phyloP scores from a whole-genome alignment of 345 rosid genomes.

The Aethionema arabicum region DNA sequence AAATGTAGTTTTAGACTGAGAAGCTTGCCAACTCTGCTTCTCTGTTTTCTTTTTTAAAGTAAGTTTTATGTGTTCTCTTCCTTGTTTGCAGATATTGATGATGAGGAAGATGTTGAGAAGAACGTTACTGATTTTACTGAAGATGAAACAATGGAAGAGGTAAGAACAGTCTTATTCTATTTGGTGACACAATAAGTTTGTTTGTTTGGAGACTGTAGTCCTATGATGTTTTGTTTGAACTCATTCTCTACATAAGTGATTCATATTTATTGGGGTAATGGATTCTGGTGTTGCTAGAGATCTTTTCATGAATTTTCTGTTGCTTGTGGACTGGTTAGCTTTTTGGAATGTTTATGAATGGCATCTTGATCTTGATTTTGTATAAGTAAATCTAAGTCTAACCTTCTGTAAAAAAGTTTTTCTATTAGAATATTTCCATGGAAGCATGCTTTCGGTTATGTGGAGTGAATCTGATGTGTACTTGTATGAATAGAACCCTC shows the following conservation, averaged over 20 bases:
- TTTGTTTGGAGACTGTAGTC: not conserved
- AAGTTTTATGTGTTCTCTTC: conserved; percentile 5
- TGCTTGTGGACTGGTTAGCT: conserved; percentile 8
- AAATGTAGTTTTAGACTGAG: conserved; percentile 5
- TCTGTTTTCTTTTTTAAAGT: conserved; percentile 1
- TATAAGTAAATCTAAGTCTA: conserved; percentile 12
- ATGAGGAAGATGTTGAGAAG: conserved; percentile 46
- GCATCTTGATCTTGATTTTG: conserved; percentile 2
- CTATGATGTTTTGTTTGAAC: not conserved
- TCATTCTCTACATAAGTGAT: not conserved
- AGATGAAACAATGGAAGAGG: conserved; percentile 40
- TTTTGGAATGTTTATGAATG: not conserved
- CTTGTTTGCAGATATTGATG: conserved; percentile 48
- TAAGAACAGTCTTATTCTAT: conserved; percentile 25
- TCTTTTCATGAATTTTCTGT: not conserved
- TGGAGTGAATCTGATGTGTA: conserved; percentile 26
- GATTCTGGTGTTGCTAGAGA: not conserved
- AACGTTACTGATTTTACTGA: conserved; percentile 36
- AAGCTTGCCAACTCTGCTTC: conserved; percentile 1
- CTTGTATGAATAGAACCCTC: conserved; percentile 30
- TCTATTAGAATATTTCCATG: not conserved
- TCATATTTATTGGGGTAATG: not conserved
- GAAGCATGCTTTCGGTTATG: conserved; percentile 23
- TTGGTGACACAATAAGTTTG: not conserved
- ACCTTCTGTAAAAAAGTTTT: not conserved